Percentiles rank a stretch among this genome's conserved stretches.
These are phyloP conservation scores for Rhodotorula toruloides DNA, from an alignment of 768 basidiomycete species.

Conservation along the genomic window DNA sequence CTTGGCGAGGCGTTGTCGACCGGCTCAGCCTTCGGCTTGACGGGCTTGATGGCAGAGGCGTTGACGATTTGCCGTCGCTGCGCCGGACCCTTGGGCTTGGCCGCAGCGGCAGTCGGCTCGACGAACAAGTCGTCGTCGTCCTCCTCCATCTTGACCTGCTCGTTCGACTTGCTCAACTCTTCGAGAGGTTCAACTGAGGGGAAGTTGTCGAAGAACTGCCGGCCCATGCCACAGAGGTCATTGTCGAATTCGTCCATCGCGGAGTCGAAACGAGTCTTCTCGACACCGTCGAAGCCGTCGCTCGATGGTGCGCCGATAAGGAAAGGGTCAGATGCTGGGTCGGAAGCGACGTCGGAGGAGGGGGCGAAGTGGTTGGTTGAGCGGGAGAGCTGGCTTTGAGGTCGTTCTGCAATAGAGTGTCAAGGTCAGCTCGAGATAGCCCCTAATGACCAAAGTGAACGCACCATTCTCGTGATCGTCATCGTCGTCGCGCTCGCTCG, in stretches of 20 bases:
- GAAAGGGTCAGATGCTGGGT: slow-evolving; percentile 47
- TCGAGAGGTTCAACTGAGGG: slow-evolving; percentile 35
- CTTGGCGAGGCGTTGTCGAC: neutral
- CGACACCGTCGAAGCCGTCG: slow-evolving; percentile 54
- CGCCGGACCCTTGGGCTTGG: slow-evolving; percentile 35
- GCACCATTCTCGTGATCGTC: slow-evolving; percentile 25
- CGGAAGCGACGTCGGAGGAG: slow-evolving; percentile 41
- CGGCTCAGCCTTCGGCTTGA: slow-evolving; percentile 23
- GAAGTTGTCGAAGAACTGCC: slow-evolving; percentile 38
- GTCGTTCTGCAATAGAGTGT: slow-evolving; percentile 5
- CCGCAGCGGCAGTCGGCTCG: slow-evolving; percentile 29
- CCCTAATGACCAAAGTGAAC: neutral
- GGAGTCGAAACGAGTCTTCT: slow-evolving; percentile 29
- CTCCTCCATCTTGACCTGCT: slow-evolving; percentile 40
- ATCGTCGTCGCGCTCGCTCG: slow-evolving; percentile 44
- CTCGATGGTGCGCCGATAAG: slow-evolving; percentile 51
- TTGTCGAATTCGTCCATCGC: neutral
- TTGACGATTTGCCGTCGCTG: slow-evolving; percentile 41
- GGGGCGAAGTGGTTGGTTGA: slow-evolving; percentile 9
- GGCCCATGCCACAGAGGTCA: slow-evolving; percentile 20
- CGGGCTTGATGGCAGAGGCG: slow-evolving; percentile 30
- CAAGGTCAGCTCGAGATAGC: neutral
- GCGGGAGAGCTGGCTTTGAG: slow-evolving; percentile 44
- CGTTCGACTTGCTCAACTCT: slow-evolving; percentile 38
- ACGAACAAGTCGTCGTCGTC: slow-evolving; percentile 42